Conservation (phyloP, 176 grass and related monocot species). For the Oryza longistaminata region DNA sequence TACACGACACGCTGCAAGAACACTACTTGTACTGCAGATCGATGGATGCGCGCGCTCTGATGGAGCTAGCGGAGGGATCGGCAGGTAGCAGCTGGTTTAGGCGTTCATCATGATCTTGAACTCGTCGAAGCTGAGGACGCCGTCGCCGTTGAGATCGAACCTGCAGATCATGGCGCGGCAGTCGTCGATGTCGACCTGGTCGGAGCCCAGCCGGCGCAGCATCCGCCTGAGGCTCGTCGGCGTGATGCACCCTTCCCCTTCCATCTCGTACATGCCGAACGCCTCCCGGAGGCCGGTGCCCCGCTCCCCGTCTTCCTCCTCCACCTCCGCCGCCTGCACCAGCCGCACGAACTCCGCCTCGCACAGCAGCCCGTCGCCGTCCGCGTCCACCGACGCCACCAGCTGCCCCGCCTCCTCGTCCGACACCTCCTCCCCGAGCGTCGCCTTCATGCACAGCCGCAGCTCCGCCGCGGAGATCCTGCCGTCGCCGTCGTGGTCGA, state of each 20-base stretch:
- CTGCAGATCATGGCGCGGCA: conserved; percentile 53
- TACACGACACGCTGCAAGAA: not conserved
- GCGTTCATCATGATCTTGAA: conserved; percentile 61
- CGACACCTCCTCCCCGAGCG: conserved; percentile 33
- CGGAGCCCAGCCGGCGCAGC: conserved; percentile 31
- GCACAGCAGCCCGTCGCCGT: conserved; percentile 49
- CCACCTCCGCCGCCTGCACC: not conserved
- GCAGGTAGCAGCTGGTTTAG: not conserved
- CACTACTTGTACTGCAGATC: not conserved
- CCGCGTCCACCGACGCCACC: conserved; percentile 32
- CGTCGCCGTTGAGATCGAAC: conserved; percentile 57
- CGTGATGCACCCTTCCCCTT: conserved; percentile 41
- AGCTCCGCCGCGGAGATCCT: conserved; percentile 44
- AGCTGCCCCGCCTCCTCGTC: conserved; percentile 37
- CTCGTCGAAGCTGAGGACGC: conserved; percentile 58
- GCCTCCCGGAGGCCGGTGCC: not conserved
- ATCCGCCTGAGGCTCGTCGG: conserved; percentile 38
- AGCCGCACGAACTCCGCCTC: conserved; percentile 40
- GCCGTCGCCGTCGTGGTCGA: conserved; percentile 39
- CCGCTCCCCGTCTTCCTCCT: not conserved
- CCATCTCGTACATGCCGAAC: conserved; percentile 49
- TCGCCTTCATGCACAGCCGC: conserved; percentile 28
- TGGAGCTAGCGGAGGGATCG: not conserved
- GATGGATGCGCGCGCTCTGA: no score
- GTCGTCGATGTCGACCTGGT: conserved; percentile 40